Evolutionary conservation across 257 asterid genomes (phyloP), one percentile per base, ranked within the genome.

Genomic region (Solanum bukasovii): DNA sequence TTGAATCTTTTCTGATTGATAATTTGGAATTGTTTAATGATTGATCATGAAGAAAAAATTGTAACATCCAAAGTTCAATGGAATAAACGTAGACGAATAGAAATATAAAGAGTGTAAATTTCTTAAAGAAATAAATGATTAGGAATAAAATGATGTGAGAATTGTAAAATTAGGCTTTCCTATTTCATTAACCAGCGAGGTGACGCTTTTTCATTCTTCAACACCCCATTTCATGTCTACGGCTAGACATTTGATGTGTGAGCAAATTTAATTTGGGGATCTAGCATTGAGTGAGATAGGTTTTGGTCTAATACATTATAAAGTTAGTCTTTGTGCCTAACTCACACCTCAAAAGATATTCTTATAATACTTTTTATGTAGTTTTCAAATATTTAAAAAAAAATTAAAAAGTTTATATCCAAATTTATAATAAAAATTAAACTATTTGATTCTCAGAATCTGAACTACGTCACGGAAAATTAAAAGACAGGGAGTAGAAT

Each of bases 281-380:
- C 13, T n/a, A 61, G 13, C 13, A 61, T 61, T n/a, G 13, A 4
- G 6, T 9, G 14, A 59, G 14, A 9, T 61, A 23, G 25, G 0
- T 23, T 1, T 1, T 59, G 27, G 1, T 4, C 1, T 61, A 2
- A 61, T 23, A 23, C 6, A 0, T 0, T 9, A 4, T 61, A 23
- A 61, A 61, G 4, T 61, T 23, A 21, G 6, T 21, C 2, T 21
- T 61, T 61, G 6, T 9, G 2, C 1, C 3, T 61, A 21, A 61
- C 13, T 61, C 29, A 9, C 29, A 63, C 29, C 1, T 1, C 13
- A 63, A 9, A 63, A 9, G 6, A 23, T 23, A 33, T 9, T 61
- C 6, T 61, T 61, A 63, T 63, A 63, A 1, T 23, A 61, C 0
- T 63, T 56, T 56, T 23, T 23, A 63, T 10, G 4, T 63, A 63